phyloP scores from a whole-genome alignment of 306 rosid species.

The Malus domestica region ASM211411v1 NC_041790.1:33501501-33502000 shows the following conservation, averaged over 20 bases:
- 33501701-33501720: conserved; percentile 9
- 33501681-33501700: neutral
- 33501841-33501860: neutral
- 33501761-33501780: neutral
- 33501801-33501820: neutral
- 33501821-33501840: neutral
- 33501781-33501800: neutral
- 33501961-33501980: too few species aligned
- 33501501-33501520: conserved; percentile 81
- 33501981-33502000: too few species aligned
- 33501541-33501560: conserved; percentile 66
- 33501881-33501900: too few species aligned
- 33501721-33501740: neutral
- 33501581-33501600: conserved; percentile 79
- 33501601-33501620: conserved; percentile 80
- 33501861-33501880: too few species aligned
- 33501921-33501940: too few species aligned
- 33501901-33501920: too few species aligned
- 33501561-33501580: conserved; percentile 89
- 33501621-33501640: conserved; percentile 90
- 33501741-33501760: neutral
- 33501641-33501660: conserved; percentile 81
- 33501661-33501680: conserved; percentile 33
- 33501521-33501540: conserved; percentile 53
- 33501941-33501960: too few species aligned